phyloP scores from a whole-genome alignment of 2,329 filamentous ascomycete species.

The Diaporthe australafricana region DNA sequence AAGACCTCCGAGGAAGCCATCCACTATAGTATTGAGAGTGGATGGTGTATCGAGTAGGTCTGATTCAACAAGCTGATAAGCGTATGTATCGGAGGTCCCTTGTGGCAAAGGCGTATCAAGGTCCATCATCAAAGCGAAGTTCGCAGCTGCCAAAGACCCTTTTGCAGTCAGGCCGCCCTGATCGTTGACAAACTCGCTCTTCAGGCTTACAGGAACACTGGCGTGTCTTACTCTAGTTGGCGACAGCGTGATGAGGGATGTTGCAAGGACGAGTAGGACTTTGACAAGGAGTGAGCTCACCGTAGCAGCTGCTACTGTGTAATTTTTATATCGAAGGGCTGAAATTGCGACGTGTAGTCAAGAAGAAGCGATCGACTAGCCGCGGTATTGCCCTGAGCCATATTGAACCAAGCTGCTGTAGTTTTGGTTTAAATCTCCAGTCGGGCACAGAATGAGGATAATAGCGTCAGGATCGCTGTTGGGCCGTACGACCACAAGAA shows the following conservation, averaged over 20 bases:
- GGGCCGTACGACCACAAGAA: not conserved
- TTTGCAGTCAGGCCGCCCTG: not conserved
- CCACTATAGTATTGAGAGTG: not conserved
- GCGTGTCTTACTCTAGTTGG: not conserved
- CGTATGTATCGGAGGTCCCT: not conserved
- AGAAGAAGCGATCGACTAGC: not conserved
- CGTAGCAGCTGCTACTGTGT: not conserved
- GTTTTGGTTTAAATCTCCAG: not conserved
- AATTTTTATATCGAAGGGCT: not conserved
- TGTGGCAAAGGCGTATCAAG: not conserved
- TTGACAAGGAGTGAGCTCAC: not conserved
- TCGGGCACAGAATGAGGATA: not conserved
- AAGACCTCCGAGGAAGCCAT: not conserved
- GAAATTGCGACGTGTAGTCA: not conserved
- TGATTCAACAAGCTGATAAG: constrained; percentile 8
- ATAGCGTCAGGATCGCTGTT: not conserved
- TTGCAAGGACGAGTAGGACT: not conserved
- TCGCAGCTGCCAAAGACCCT: not conserved
- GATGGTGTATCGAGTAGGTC: not conserved
- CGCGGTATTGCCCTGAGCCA: not conserved
- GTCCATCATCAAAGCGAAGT: not conserved
- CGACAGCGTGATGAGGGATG: not conserved
- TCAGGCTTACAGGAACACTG: not conserved
- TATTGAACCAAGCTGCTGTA: not conserved
- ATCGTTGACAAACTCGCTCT: not conserved